phyloP scores from a whole-genome alignment of 495 filamentous ascomycete genomes.

The Parathielavia appendiculata region DNA sequence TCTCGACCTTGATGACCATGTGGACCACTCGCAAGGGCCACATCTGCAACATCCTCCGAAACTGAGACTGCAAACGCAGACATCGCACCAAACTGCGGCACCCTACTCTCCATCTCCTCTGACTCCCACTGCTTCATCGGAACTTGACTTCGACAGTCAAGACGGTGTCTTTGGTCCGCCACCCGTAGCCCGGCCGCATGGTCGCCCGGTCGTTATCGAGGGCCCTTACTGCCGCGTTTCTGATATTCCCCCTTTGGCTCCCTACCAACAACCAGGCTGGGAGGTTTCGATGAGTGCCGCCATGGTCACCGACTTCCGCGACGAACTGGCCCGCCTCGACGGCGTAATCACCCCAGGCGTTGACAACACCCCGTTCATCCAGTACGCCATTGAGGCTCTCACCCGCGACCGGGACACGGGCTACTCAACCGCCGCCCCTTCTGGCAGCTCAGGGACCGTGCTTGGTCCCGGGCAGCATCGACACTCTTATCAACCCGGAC shows the following conservation, averaged over 20 bases:
- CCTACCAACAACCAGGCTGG: constrained; percentile 26
- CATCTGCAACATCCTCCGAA: constrained; percentile 16
- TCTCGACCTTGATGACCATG: constrained; percentile 25
- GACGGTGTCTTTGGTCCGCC: constrained; percentile 32
- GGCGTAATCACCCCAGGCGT: constrained; percentile 46
- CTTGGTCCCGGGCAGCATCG: constrained; percentile 10
- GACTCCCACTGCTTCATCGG: constrained; percentile 27
- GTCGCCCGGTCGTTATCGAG: constrained; percentile 31
- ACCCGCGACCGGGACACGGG: constrained; percentile 32
- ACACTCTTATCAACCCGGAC: constrained; percentile 9
- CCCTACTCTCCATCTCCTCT: constrained; percentile 35
- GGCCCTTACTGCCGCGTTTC: constrained; percentile 25
- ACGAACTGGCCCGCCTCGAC: constrained; percentile 40
- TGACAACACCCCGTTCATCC: constrained; percentile 45
- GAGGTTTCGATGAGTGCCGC: constrained; percentile 29
- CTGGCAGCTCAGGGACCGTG: constrained; percentile 19
- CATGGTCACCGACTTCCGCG: constrained; percentile 37
- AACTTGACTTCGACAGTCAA: constrained; percentile 35
- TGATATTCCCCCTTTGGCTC: constrained; percentile 13
- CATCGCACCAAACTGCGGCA: constrained; percentile 24
- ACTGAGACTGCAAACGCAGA: constrained; percentile 13
- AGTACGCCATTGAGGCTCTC: constrained; percentile 45
- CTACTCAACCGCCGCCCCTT: constrained; percentile 28
- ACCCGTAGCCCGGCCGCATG: constrained; percentile 26
- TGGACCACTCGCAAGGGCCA: constrained; percentile 15